A percentile compares a stretch with the other conserved stretches of the same genome.
These are phyloP conservation scores for Paradendryphiella salina DNA, from an alignment of 2,329 filamentous ascomycete species.

Conservation along the genomic window DNA sequence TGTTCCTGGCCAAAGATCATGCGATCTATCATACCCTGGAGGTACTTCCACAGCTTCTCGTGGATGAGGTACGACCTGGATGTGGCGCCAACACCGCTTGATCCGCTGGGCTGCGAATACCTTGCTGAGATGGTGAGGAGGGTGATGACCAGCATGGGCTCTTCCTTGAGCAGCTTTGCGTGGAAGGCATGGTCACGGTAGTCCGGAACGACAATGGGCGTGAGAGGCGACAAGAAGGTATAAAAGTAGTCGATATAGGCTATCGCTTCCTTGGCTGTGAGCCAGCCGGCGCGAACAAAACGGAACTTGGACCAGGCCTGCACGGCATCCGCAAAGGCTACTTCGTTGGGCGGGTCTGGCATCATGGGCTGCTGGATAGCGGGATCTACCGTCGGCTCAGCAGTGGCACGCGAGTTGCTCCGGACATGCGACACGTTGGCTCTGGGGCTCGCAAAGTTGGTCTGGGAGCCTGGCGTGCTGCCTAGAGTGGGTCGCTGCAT, in stretches of 20 bases:
- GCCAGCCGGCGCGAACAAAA: slow-evolving; percentile 96
- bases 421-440: slow-evolving; percentile 29
- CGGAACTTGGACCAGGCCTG: slow-evolving; percentile 89
- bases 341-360: slow-evolving; percentile 42
- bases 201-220: slow-evolving; percentile 89
- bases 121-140: slow-evolving; percentile 89
- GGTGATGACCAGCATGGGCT: slow-evolving; percentile 90
- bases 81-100: slow-evolving; percentile 65
- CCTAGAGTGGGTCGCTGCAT: slow-evolving; percentile 41
- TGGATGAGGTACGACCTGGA: slow-evolving; percentile 91
- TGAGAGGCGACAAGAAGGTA: slow-evolving; percentile 84
- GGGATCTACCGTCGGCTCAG: slow-evolving; percentile 39
- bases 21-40: slow-evolving; percentile 92
- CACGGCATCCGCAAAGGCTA: slow-evolving; percentile 64
- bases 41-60: slow-evolving; percentile 91
- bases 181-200: slow-evolving; percentile 83
- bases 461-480: slow-evolving; percentile 45
- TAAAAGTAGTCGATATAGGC: slow-evolving; percentile 97
- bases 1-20: slow-evolving; percentile 96
- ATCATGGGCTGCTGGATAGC: slow-evolving; percentile 33
- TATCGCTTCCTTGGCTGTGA: slow-evolving; percentile 90
- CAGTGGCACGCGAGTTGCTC: slow-evolving; percentile 28
- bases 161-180: slow-evolving; percentile 77
- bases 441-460: slow-evolving; percentile 42
- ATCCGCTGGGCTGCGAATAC: slow-evolving; percentile 77